phyloP scores from a whole-genome alignment of 2,329 filamentous ascomycete species.

The Sporothrix inflata region DNA sequence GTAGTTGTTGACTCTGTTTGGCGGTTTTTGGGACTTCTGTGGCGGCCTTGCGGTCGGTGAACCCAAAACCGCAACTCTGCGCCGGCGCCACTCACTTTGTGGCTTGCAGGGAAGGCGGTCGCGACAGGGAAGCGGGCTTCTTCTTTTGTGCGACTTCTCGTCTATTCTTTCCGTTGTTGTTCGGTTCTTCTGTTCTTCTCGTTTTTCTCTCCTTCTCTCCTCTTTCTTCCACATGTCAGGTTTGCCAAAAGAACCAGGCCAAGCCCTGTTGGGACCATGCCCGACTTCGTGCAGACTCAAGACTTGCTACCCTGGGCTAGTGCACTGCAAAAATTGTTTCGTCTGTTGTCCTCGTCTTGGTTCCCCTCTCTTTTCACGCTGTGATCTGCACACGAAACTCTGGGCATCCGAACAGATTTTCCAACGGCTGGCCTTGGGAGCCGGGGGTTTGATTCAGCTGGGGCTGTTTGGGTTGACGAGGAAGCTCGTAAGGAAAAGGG shows the following conservation, averaged over 20 bases:
- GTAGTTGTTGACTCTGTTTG: not conserved
- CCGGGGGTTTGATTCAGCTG: too few species aligned
- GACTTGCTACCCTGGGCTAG: not conserved
- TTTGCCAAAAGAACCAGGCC: not conserved
- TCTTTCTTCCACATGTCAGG: too few species aligned
- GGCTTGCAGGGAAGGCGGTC: not conserved
- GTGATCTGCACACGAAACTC: not conserved
- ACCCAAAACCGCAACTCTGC: slow-evolving; percentile 3
- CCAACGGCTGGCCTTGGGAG: too few species aligned
- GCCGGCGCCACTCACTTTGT: slow-evolving; percentile 12
- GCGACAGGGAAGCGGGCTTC: not conserved
- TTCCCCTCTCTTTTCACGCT: not conserved
- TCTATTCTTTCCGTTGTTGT: not conserved
- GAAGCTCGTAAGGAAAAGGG: not conserved
- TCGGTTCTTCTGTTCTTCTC: not conserved
- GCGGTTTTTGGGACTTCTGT: not conserved
- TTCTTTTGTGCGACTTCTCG: not conserved
- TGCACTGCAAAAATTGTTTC: not conserved
- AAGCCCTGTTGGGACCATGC: too few species aligned
- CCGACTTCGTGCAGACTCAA: too few species aligned
- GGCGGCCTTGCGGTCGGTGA: not conserved
- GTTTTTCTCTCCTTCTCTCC: too few species aligned
- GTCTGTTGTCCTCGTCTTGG: not conserved
- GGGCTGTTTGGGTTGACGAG: too few species aligned
- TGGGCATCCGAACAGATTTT: not conserved